phyloP scores from a whole-genome alignment of 352 stramenopile genomes.

The Elongisporangium anandrum region DNA sequence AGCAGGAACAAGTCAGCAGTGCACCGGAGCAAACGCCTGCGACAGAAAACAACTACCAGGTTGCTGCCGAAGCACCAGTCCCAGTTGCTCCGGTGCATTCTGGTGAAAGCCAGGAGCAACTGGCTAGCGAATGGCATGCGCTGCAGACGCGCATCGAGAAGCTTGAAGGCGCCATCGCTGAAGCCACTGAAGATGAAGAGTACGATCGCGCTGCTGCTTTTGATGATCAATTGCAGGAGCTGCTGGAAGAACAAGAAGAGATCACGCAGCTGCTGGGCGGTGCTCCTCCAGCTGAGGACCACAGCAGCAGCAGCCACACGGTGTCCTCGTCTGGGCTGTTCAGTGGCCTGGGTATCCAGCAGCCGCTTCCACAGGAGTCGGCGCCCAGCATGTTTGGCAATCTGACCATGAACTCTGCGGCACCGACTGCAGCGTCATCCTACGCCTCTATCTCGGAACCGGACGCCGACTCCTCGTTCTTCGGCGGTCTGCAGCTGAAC shows the following conservation, averaged over 20 bases:
- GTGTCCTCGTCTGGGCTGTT: not conserved
- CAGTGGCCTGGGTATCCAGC: not conserved
- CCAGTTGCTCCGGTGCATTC: slow-evolving; percentile 18
- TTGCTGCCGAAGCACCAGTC: not conserved
- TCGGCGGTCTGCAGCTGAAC: slow-evolving; percentile 18
- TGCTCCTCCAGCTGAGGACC: not conserved
- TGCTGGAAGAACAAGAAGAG: slow-evolving; percentile 20
- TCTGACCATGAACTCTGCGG: not conserved
- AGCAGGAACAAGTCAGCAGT: not conserved
- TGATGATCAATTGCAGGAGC: slow-evolving; percentile 34
- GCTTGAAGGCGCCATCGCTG: slow-evolving; percentile 61
- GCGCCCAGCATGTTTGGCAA: slow-evolving; percentile 6
- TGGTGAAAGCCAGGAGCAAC: slow-evolving; percentile 19
- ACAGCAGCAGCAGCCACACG: not conserved
- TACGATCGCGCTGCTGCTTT: slow-evolving; percentile 46
- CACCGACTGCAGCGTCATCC: not conserved
- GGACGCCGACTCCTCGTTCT: slow-evolving; percentile 4
- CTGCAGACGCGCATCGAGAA: slow-evolving; percentile 45
- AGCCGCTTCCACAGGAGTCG: not conserved
- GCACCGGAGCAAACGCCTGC: slow-evolving; percentile 13
- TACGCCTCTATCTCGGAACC: not conserved
- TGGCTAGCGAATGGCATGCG: slow-evolving; percentile 35
- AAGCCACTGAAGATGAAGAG: slow-evolving; percentile 58
- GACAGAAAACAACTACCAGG: slow-evolving; percentile 11
- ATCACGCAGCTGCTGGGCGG: not conserved